phyloP scores from a whole-genome alignment of 2,329 filamentous ascomycete genomes.

The Xylaria sp. region DNA sequence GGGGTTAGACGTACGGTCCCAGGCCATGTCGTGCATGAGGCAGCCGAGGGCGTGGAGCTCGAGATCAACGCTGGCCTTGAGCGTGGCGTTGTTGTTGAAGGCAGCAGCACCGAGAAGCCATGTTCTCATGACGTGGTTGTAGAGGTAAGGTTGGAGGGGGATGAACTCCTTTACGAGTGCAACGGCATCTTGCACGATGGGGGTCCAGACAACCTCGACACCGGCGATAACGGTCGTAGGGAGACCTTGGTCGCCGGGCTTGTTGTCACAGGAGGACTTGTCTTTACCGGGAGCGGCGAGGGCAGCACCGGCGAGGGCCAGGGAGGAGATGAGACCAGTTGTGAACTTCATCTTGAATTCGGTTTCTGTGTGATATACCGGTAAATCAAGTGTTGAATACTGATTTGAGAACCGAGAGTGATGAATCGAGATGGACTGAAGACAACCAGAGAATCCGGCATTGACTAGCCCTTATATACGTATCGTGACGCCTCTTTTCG shows the following conservation, averaged over 20 bases:
- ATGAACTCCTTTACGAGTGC: constrained; percentile 17
- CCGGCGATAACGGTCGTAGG: constrained; percentile 20
- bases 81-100: constrained; percentile 23
- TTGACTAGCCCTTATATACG: not conserved
- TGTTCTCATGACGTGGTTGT: constrained; percentile 22
- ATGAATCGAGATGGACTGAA: not conserved
- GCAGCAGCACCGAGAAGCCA: constrained; percentile 20
- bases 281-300: constrained; percentile 9
- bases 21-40: constrained; percentile 20
- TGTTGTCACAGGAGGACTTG: not conserved
- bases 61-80: constrained; percentile 18
- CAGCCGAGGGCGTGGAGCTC: constrained; percentile 20
- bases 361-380: not conserved
- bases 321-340: constrained; percentile 10
- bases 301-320: constrained; percentile 13
- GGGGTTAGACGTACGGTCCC: constrained; percentile 16
- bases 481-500: not conserved
- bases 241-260: not conserved
- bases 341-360: constrained; percentile 21
- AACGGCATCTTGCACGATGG: constrained; percentile 18
- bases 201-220: constrained; percentile 20
- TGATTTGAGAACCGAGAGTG: not conserved
- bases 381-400: not conserved
- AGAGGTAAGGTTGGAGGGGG: constrained; percentile 19
- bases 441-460: not conserved